These are phyloP conservation scores for Leptographium flavum DNA, from an alignment of 2,329 filamentous ascomycete genomes.

Conservation along the genomic window DNA sequence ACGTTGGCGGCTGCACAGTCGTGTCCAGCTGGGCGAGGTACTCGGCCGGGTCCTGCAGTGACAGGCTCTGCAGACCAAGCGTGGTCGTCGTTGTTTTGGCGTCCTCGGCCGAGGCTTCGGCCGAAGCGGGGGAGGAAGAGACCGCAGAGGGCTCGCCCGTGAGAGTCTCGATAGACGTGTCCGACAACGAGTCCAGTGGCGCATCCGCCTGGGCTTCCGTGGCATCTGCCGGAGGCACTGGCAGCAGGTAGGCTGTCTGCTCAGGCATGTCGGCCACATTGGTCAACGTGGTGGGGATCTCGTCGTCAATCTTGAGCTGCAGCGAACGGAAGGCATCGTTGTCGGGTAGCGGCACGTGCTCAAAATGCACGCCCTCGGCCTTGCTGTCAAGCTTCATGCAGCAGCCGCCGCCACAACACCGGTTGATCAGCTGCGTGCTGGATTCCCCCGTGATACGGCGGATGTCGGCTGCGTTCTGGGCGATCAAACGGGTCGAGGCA, in stretches of 20 bases:
- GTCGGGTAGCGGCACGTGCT: conserved; percentile 48
- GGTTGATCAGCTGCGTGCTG: conserved; percentile 44
- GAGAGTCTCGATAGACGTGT: neutral
- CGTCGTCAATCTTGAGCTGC: conserved; percentile 57
- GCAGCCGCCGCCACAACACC: conserved; percentile 52
- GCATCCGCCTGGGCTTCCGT: too few relatives aligned
- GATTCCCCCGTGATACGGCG: conserved; percentile 51
- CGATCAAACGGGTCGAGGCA: conserved; percentile 55
- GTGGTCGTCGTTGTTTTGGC: too few relatives aligned
- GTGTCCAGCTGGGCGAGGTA: conserved; percentile 32
- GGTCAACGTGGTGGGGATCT: conserved; percentile 60
- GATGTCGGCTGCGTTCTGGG: conserved; percentile 47
- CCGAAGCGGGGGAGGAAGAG: too few relatives aligned
- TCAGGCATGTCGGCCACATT: conserved; percentile 59
- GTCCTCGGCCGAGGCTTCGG: neutral
- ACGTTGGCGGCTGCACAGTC: conserved; percentile 61
- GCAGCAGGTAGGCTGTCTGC: conserved; percentile 57
- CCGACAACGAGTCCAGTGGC: neutral
- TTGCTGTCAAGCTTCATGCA: conserved; percentile 36
- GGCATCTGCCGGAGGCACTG: conserved; percentile 23
- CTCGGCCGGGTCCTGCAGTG: conserved; percentile 20
- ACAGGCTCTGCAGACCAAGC: conserved; percentile 14
- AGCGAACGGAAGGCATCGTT: conserved; percentile 77
- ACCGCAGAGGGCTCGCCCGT: neutral
- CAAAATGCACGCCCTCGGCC: conserved; percentile 33